A percentile compares a stretch with the other conserved stretches of the same genome.
Conservation (phyloP, 2,329 filamentous ascomycete species). For the Epichloe brachyelytri region DNA sequence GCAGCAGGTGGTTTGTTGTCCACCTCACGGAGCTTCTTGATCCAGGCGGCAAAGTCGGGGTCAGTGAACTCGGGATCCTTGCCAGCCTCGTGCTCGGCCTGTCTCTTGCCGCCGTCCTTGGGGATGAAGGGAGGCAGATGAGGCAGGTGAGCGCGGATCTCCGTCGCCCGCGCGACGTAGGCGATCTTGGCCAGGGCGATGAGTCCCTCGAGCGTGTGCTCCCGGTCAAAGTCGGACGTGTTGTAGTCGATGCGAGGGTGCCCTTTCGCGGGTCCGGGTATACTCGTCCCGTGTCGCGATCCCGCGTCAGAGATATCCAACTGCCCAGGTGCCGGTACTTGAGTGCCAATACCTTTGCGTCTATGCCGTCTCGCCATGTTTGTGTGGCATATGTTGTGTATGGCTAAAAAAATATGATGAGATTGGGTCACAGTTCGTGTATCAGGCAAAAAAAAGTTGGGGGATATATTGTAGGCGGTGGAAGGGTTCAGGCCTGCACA, state of each 20-base stretch:
- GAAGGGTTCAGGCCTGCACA: not conserved
- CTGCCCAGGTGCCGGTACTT: conserved; percentile 56
- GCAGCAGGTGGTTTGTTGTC: conserved; percentile 37
- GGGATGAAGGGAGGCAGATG: conserved; percentile 50
- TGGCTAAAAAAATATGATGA: conserved; percentile 32
- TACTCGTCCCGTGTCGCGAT: conserved; percentile 63
- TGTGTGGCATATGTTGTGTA: conserved; percentile 48
- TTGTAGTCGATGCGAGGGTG: conserved; percentile 54
- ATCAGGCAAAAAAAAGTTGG: not conserved
- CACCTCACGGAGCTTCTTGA: conserved; percentile 33
- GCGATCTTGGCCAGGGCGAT: conserved; percentile 62
- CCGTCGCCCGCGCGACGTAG: conserved; percentile 65
- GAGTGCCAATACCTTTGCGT: conserved; percentile 59
- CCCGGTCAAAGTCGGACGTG: conserved; percentile 57
- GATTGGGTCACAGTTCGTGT: not conserved
- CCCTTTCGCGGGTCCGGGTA: conserved; percentile 59
- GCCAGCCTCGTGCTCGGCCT: conserved; percentile 10
- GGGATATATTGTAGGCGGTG: not conserved
- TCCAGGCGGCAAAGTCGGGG: conserved; percentile 47
- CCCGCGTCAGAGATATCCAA: conserved; percentile 63
- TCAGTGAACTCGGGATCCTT: conserved; percentile 40
- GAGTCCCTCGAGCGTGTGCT: conserved; percentile 57
- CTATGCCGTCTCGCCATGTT: conserved; percentile 53
- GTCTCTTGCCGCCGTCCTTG: conserved; percentile 11
- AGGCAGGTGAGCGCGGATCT: conserved; percentile 57